These are phyloP conservation scores for Vigna trinervia DNA, from an alignment of 306 rosid species.

Conservation along the genomic window DNA sequence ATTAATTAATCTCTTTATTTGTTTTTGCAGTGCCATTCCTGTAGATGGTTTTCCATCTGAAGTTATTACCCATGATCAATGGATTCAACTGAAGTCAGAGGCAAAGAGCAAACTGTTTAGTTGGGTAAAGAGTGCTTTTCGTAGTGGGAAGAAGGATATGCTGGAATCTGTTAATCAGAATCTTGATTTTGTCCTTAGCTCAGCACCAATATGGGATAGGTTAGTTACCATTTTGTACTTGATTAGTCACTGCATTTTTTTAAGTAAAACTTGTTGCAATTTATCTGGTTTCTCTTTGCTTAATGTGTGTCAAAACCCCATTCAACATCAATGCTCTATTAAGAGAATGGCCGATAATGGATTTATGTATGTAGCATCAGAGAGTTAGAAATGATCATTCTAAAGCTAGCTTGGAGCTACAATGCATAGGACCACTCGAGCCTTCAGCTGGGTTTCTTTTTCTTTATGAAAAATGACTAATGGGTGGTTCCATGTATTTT, in stretches of 20 bases:
- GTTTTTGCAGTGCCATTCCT: slow-evolving; percentile 60
- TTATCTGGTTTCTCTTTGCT: neutral
- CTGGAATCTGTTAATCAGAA: slow-evolving; percentile 68
- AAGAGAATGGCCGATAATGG: neutral
- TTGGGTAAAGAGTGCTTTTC: slow-evolving; percentile 77
- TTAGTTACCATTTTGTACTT: slow-evolving; percentile 49
- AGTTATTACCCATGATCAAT: slow-evolving; percentile 75
- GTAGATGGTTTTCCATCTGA: slow-evolving; percentile 70
- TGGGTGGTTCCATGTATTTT: neutral
- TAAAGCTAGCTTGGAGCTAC: neutral
- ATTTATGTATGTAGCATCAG: neutral
- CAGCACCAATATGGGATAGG: slow-evolving; percentile 99
- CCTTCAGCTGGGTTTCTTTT: neutral
- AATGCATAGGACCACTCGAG: neutral
- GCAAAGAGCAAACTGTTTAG: slow-evolving; percentile 59
- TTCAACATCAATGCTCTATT: neutral
- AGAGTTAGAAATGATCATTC: slow-evolving; percentile 3
- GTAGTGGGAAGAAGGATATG: slow-evolving; percentile 70
- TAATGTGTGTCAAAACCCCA: neutral
- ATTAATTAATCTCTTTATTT: slow-evolving; percentile 18
- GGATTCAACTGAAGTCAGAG: slow-evolving; percentile 76
- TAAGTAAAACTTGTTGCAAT: slow-evolving; percentile 18
- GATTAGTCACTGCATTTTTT: slow-evolving; percentile 18
- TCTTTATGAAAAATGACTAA: neutral
- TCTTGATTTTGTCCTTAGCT: slow-evolving; percentile 70